phyloP scores from a whole-genome alignment of 257 asterid genomes.

The Capsicum rhomboideum region DNA sequence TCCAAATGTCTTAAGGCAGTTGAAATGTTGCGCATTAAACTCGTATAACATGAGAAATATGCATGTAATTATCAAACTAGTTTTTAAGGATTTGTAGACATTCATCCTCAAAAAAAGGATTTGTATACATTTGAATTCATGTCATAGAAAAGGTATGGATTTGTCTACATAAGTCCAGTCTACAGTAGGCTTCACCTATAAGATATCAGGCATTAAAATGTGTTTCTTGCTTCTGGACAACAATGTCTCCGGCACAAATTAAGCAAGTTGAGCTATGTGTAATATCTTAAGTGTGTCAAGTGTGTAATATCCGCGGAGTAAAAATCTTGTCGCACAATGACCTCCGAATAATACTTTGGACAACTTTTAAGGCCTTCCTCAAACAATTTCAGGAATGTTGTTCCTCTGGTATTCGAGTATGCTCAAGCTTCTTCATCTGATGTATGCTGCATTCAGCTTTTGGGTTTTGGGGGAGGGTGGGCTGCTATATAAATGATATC shows the following conservation, averaged over 20 bases:
- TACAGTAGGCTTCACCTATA: neutral
- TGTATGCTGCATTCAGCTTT: neutral
- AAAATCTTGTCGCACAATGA: neutral
- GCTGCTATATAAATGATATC: neutral
- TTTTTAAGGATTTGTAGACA: neutral
- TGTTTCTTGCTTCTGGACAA: neutral
- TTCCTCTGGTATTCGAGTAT: neutral
- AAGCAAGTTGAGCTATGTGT: neutral
- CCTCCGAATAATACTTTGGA: neutral
- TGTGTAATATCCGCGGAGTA: neutral
- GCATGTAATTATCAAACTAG: neutral
- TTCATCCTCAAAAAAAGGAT: too few species aligned
- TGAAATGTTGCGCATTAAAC: neutral
- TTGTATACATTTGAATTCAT: neutral
- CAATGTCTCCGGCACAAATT: neutral
- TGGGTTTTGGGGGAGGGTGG: neutral
- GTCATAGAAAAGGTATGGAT: neutral
- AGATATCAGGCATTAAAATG: neutral
- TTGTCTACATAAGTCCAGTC: neutral
- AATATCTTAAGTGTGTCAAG: too few species aligned
- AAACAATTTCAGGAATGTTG: neutral
- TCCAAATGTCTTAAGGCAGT: neutral
- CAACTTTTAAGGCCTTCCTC: neutral
- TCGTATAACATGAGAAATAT: neutral
- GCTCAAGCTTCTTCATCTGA: neutral